Evolutionary conservation across 345 rosid genomes (phyloP), one percentile per base, ranked within the genome.

Genomic region (Nasturtium officinale): DNA sequence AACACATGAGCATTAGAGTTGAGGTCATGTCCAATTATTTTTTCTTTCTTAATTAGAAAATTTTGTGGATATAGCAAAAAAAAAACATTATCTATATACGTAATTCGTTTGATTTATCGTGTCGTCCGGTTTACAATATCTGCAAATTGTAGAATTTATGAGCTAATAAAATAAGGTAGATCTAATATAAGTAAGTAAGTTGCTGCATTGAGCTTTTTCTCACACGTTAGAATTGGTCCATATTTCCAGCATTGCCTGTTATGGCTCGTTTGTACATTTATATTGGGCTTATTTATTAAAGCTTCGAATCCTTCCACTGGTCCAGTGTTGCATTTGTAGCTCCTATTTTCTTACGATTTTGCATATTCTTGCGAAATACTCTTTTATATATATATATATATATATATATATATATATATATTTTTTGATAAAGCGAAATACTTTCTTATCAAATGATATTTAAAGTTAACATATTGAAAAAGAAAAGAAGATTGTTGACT

Each of bases 181-280:
- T n/a, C 15, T 62, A 62, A 43, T 63, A 20, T 10, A 26, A 16
- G 68, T 30, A 43, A 45, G 15, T 10, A 26, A 16, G 68, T 30
- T 11, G 69, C 16, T 46, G 55, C 29, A 18, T 18, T 64, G 43
- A 25, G 43, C 29, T 6, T 11, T 10, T 29, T 47, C 28, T 17
- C 11, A 64, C 56, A 38, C 48, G 65, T 60, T 12, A 60, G 4
- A 38, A 56, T 60, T 17, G 30, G 56, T 42, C 69, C 35, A 60
- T 29, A 38, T 37, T 5, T 60, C 42, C 15, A 54, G 47, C 38
- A 30, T 59, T 48, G 38, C 73, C 33, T 60, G 30, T 75, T 59
- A 28, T 58, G 55, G 56, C 61, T 58, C 26, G 7, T 51, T 74
- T 67, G 5, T 45, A 54, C 71, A 73, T 45, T 73, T 54, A 54